Percentiles rank a stretch among this genome's conserved stretches.
Evolutionary conservation across 768 basidiomycete species (phyloP).

Genomic region (Podaxis sp.): DNA sequence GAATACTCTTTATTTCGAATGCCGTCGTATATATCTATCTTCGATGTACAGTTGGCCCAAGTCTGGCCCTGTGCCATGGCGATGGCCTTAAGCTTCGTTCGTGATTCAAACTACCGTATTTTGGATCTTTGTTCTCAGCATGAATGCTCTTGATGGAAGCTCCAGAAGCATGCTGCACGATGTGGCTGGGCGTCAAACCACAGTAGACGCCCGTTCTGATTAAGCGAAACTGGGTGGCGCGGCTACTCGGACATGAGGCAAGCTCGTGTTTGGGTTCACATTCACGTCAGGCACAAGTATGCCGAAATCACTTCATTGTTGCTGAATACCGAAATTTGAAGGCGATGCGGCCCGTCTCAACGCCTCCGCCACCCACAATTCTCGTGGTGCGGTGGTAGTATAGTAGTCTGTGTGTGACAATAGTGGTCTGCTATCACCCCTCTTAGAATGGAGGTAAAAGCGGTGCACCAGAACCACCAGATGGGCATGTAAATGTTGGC

Average conservation of each 20-base stretch:
- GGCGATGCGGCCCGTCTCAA: neutral
- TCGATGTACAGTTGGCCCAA: neutral
- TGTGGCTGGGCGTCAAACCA: neutral
- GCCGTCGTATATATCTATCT: neutral
- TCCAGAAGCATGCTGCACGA: slow-evolving; percentile 7
- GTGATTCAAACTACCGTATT: slow-evolving; percentile 39
- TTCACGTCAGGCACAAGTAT: neutral
- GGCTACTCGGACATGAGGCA: neutral
- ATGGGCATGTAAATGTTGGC: neutral
- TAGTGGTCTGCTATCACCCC: neutral
- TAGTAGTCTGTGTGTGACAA: neutral
- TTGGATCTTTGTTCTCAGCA: slow-evolving; percentile 34
- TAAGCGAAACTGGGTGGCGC: neutral
- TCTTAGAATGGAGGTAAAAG: neutral
- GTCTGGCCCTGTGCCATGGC: neutral
- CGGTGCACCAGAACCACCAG: neutral
- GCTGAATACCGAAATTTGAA: neutral
- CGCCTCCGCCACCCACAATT: neutral
- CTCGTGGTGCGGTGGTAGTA: neutral
- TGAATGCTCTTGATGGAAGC: slow-evolving; percentile 23
- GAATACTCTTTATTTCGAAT: neutral
- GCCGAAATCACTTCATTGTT: neutral
- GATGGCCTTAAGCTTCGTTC: slow-evolving; percentile 20
- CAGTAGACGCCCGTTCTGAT: neutral
- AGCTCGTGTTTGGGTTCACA: neutral